A percentile compares a stretch with the other conserved stretches of the same genome.
Evolutionary conservation across 768 basidiomycete genomes (phyloP).

Genomic region (Phanerodontia chrysosporium): DNA sequence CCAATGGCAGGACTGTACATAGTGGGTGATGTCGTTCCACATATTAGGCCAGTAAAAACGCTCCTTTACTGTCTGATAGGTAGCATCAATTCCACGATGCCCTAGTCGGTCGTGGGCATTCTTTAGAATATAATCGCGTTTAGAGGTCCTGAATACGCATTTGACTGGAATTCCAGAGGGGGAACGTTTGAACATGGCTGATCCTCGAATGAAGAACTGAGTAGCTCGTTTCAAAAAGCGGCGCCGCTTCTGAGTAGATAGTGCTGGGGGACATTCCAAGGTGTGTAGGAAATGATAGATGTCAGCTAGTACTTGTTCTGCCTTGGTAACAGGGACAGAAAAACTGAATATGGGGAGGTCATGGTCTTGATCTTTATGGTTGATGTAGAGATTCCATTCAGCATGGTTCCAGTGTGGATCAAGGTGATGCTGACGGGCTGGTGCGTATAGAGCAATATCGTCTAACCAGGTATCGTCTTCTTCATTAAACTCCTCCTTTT

Average conservation of each 20-base stretch:
- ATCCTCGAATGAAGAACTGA: constrained; percentile 12
- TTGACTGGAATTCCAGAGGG: background rate
- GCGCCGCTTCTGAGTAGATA: background rate
- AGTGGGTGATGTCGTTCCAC: constrained; percentile 9
- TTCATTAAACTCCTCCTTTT: constrained; percentile 13
- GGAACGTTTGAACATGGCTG: constrained; percentile 4
- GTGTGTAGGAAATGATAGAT: constrained; percentile 15
- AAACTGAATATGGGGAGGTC: background rate
- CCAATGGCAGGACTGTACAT: constrained; percentile 15
- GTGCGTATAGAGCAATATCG: background rate
- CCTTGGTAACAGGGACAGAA: background rate
- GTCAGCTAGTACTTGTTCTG: constrained; percentile 15
- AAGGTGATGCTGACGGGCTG: background rate
- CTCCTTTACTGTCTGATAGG: background rate
- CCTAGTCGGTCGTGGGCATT: constrained; percentile 18
- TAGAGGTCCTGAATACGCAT: background rate
- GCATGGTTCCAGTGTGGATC: background rate
- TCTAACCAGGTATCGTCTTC: constrained; percentile 10
- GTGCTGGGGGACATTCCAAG: background rate
- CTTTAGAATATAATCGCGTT: constrained; percentile 9
- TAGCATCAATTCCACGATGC: constrained; percentile 14
- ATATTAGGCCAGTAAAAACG: constrained; percentile 19
- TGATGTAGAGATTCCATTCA: background rate
- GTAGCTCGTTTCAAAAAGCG: constrained; percentile 6
- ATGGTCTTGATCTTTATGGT: background rate